Evolutionary conservation across 2,329 filamentous ascomycete genomes (phyloP).

Genomic region (Colletotrichum sp.): DNA sequence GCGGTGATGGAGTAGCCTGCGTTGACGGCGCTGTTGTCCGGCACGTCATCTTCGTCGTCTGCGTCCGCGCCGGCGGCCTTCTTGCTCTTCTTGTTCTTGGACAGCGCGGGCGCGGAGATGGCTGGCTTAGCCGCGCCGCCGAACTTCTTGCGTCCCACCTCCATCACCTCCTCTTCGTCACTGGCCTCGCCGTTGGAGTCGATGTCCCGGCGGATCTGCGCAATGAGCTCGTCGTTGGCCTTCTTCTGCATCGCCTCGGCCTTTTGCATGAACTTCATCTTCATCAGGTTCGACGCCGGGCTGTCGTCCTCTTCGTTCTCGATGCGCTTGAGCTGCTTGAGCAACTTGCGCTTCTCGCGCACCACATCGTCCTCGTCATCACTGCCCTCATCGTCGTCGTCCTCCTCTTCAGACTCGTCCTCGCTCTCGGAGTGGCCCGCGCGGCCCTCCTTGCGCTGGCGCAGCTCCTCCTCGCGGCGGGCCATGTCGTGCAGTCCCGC

Average conservation of each 20-base stretch:
- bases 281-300: constrained; percentile 71
- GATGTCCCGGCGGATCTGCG: constrained; percentile 74
- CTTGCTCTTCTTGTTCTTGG: constrained; percentile 27
- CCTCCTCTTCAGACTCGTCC: constrained; percentile 58
- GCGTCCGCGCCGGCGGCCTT: constrained; percentile 29
- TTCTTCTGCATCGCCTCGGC: constrained; percentile 80
- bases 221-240: constrained; percentile 79
- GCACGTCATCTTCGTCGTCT: constrained; percentile 31
- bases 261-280: constrained; percentile 94
- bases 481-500: constrained; percentile 82
- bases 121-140: constrained; percentile 50
- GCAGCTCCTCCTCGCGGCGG: constrained; percentile 80
- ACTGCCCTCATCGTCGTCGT: constrained; percentile 64
- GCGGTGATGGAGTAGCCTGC: constrained; percentile 26
- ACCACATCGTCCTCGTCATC: constrained; percentile 47
- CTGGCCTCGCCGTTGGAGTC: constrained; percentile 63
- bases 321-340: constrained; percentile 52
- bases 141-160: constrained; percentile 74
- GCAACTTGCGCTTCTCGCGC: constrained; percentile 40
- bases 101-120: constrained; percentile 32
- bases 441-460: constrained; percentile 79
- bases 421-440: constrained; percentile 48
- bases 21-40: constrained; percentile 23
- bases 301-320: constrained; percentile 51
- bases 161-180: constrained; percentile 56